Evolutionary conservation across 805 yeast species (phyloP).

Genomic region (Maudiozyma bulderi): DNA sequence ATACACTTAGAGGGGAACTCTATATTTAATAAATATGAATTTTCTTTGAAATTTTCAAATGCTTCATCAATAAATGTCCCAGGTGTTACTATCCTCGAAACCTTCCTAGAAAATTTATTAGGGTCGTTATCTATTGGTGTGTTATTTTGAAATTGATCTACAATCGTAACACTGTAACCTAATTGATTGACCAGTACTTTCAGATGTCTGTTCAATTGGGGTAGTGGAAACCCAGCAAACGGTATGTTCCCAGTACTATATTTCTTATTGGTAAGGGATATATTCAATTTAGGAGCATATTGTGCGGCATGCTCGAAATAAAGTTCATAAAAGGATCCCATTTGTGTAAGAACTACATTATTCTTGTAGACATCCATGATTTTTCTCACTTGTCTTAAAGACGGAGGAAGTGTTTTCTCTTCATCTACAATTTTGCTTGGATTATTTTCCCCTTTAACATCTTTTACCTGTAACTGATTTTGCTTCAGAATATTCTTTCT

Average conservation of each 20-base stretch:
- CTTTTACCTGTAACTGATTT: background rate
- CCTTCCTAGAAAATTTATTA: constrained; percentile 49
- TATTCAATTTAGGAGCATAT: constrained; percentile 59
- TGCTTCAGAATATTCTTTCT: background rate
- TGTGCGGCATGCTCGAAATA: constrained; percentile 82
- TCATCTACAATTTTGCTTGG: background rate
- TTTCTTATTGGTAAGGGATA: constrained; percentile 54
- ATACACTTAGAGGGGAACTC: constrained; percentile 45
- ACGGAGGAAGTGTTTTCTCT: constrained; percentile 24
- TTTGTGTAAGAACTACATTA: constrained; percentile 63
- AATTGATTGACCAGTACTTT: constrained; percentile 61
- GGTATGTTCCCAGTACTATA: constrained; percentile 42
- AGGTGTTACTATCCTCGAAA: constrained; percentile 77
- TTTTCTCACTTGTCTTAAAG: constrained; percentile 30
- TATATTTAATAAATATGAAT: constrained; percentile 62
- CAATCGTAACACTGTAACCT: constrained; percentile 66
- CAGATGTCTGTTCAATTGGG: constrained; percentile 62
- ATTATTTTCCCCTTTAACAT: background rate
- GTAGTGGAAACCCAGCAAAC: constrained; percentile 87
- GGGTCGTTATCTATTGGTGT: constrained; percentile 24
- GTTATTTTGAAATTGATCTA: constrained; percentile 50
- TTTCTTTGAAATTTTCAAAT: constrained; percentile 60
- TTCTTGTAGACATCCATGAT: constrained; percentile 39
- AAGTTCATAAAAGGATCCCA: constrained; percentile 79
- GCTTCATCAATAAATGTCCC: constrained; percentile 88